These are phyloP conservation scores for Quercus rubra DNA, from an alignment of 306 rosid species.

Conservation along the genomic window DNA sequence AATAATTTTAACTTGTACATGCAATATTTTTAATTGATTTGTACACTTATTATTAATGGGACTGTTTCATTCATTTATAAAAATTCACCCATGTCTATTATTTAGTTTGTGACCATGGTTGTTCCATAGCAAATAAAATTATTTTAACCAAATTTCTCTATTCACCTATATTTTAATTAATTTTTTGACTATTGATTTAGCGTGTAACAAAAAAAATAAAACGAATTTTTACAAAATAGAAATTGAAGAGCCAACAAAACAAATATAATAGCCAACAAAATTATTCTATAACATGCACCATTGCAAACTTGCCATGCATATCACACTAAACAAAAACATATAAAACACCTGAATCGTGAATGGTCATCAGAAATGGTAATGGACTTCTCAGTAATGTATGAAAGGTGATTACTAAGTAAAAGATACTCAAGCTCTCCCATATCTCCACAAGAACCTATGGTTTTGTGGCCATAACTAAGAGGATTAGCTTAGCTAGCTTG, in stretches of 20 bases:
- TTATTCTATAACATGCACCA: neutral
- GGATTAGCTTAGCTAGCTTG: conserved; percentile 32
- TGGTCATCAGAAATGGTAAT: conserved; percentile 39
- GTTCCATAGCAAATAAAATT: neutral
- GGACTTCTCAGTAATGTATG: conserved; percentile 37
- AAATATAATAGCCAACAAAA: too few relatives aligned
- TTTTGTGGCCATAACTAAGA: conserved; percentile 60
- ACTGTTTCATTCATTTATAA: neutral
- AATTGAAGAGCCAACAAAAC: too few relatives aligned
- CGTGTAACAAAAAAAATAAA: too few relatives aligned
- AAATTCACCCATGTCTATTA: conserved; percentile 21
- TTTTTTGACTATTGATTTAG: too few relatives aligned
- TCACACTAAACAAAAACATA: too few relatives aligned
- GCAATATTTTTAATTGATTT: too few relatives aligned
- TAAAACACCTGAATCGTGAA: neutral
- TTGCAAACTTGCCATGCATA: too few relatives aligned
- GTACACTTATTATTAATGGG: too few relatives aligned
- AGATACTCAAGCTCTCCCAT: neutral
- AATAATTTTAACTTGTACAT: too few relatives aligned
- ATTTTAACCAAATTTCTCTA: too few relatives aligned
- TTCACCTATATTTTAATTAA: too few relatives aligned
- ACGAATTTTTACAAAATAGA: too few relatives aligned
- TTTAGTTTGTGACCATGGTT: conserved; percentile 14
- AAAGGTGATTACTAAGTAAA: neutral
- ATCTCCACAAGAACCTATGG: conserved; percentile 63